Conservation (phyloP, 2,329 filamentous ascomycete genomes). For the Phaeoacremonium minimum region DNA sequence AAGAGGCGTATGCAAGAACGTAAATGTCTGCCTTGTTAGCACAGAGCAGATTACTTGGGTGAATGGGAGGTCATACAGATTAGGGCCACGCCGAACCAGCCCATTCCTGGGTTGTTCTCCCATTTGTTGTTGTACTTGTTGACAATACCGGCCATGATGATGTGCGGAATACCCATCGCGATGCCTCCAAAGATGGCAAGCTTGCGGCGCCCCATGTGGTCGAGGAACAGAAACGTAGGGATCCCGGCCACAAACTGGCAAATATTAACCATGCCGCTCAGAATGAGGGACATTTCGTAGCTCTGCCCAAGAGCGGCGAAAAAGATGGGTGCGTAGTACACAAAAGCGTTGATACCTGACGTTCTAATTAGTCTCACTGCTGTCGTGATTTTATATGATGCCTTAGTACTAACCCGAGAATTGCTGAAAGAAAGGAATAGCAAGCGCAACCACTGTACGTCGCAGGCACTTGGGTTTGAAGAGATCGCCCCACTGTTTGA, state of each 20-base stretch:
- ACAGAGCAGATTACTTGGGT: background rate
- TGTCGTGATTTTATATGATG: background rate
- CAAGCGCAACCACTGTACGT: constrained; percentile 32
- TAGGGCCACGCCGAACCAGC: constrained; percentile 4
- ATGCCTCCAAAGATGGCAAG: constrained; percentile 22
- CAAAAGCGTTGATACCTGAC: constrained; percentile 15
- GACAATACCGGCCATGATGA: constrained; percentile 7
- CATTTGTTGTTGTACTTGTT: constrained; percentile 1
- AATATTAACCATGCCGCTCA: constrained; percentile 28
- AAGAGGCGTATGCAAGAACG: constrained; percentile 22
- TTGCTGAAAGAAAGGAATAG: constrained; percentile 38
- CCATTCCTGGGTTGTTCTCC: background rate
- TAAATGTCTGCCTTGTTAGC: constrained; percentile 14
- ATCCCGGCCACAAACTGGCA: constrained; percentile 23
- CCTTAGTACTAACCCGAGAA: constrained; percentile 19
- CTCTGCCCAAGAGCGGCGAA: constrained; percentile 20
- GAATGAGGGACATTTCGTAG: constrained; percentile 20
- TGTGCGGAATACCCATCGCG: constrained; percentile 13
- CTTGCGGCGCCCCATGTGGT: constrained; percentile 22
- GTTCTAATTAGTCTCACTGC: constrained; percentile 8
- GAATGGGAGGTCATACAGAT: background rate
- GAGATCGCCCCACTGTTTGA: constrained; percentile 39
- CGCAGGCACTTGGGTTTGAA: constrained; percentile 38
- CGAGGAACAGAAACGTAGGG: constrained; percentile 20
- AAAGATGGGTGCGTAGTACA: constrained; percentile 21